Evolutionary conservation across 768 basidiomycete species (phyloP).

Genomic region (Russula sp.): DNA sequence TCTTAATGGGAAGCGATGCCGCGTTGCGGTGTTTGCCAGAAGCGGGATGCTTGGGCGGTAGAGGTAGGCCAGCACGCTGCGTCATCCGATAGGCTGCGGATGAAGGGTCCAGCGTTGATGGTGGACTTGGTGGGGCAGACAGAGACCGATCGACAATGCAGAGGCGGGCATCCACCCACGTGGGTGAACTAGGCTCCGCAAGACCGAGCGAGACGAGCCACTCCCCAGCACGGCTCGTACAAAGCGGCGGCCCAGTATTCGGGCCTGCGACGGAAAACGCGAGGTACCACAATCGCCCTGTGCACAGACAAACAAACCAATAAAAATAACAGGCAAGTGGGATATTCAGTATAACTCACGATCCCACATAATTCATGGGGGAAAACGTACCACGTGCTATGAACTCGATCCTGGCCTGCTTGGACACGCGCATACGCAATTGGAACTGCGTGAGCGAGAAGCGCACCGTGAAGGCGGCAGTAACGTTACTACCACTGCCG

Average conservation of each 20-base stretch:
- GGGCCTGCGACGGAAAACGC: slow-evolving; percentile 16
- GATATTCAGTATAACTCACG: neutral
- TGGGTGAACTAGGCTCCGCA: slow-evolving; percentile 12
- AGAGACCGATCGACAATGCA: slow-evolving; percentile 13
- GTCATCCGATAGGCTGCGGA: neutral
- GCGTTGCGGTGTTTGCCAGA: neutral
- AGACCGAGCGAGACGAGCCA: slow-evolving; percentile 28
- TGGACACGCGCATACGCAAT: slow-evolving; percentile 65
- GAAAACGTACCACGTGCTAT: slow-evolving; percentile 51
- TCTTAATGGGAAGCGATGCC: slow-evolving; percentile 18
- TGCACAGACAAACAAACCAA: neutral
- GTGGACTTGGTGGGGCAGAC: neutral
- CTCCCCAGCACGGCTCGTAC: slow-evolving; percentile 12
- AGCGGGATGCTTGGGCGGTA: slow-evolving; percentile 13
- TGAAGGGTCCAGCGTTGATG: neutral
- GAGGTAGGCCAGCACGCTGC: slow-evolving; percentile 2
- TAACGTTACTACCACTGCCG: slow-evolving; percentile 43
- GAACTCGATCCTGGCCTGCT: slow-evolving; percentile 56
- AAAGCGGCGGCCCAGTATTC: neutral
- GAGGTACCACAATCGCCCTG: slow-evolving; percentile 28
- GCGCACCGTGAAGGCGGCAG: slow-evolving; percentile 46
- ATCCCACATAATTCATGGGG: neutral
- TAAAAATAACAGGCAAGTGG: too few relatives aligned
- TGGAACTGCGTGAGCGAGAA: slow-evolving; percentile 59
- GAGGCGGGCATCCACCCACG: slow-evolving; percentile 24